Conservation (phyloP, 768 basidiomycete genomes). For the Rubroboletus satanas region DNA sequence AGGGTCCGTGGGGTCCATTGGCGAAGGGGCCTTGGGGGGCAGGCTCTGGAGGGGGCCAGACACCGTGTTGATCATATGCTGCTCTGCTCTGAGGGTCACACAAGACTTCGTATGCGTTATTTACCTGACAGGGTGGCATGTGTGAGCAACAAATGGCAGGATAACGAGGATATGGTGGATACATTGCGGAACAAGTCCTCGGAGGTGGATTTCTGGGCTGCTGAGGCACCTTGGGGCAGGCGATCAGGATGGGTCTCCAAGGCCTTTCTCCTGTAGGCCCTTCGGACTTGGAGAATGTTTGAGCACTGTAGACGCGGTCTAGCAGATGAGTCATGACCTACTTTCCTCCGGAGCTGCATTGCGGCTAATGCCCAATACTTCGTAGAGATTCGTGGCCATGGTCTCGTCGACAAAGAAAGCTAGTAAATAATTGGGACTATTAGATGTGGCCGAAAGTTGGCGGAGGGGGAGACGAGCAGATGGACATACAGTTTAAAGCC, state of each 20-base stretch:
- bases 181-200: conserved; percentile 56
- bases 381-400: conserved; percentile 64
- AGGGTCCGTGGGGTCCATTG: conserved; percentile 17
- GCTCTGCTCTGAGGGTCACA: conserved; percentile 57
- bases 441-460: not conserved
- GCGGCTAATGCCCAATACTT: conserved; percentile 49
- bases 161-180: not conserved
- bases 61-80: conserved; percentile 66
- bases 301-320: not conserved
- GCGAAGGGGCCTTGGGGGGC: conserved; percentile 10
- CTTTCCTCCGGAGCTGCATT: conserved; percentile 63
- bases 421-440: not conserved
- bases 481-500: not conserved
- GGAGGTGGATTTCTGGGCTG: conserved; percentile 53
- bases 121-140: conserved; percentile 43
- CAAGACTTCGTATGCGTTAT: conserved; percentile 76
- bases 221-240: conserved; percentile 50
- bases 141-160: not conserved
- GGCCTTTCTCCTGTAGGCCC: conserved; percentile 72
- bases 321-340: conserved; percentile 32
- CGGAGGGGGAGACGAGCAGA: not conserved
- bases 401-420: not conserved
- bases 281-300: conserved; percentile 50
- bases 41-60: conserved; percentile 64
- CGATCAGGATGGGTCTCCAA: conserved; percentile 76